Evolutionary conservation across 257 asterid species (phyloP), one percentile per base, ranked within the genome.

Genomic region (Solanum bulbocastanum): DNA sequence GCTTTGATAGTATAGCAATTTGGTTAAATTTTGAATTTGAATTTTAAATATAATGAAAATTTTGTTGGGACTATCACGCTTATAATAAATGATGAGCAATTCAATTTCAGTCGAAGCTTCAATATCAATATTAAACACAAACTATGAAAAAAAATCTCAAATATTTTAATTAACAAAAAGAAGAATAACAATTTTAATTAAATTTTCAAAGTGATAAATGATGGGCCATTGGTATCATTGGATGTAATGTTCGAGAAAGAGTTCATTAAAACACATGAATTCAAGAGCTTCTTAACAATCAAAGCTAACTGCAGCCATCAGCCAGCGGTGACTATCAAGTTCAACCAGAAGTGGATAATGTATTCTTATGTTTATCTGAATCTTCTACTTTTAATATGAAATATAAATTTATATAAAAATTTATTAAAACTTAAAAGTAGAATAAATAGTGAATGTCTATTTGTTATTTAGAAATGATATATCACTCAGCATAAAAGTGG

Each of bases 31-130:
- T 27, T 68, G 3, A 49, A 49, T 36, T 36, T 56, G 4, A 56
- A 16, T 56, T 56, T 6, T 6, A 2, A 52, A 52, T 52, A 18
- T 56, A 18, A 18, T 6, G 1, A 52, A 2, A 16, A 0, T 18
- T 18, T 52, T 52, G 0, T 56, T 56, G n/a, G 0, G 0, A 56
- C 0, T 18, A 1, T 6, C 65, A 56, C 10, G 0, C 10, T 3
- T 1, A 7, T 0, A 56, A 56, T 18, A 52, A 52, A 6, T 52
- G 6, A 56, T 56, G 10, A 2, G 1, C n/a, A 56, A 56, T 56
- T 56, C 0, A 18, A 56, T 18, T 18, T 56, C 18, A 56, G 23
- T 56, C 10, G 10, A 18, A 49, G 9, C 9, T 49, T 1, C 0
- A 49, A 49, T 49, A 16, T 49, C 8, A 49, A 49, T 22, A 5